Conservation (phyloP, 2,329 filamentous ascomycete species). For the Diplodia scrobiculata region DNA sequence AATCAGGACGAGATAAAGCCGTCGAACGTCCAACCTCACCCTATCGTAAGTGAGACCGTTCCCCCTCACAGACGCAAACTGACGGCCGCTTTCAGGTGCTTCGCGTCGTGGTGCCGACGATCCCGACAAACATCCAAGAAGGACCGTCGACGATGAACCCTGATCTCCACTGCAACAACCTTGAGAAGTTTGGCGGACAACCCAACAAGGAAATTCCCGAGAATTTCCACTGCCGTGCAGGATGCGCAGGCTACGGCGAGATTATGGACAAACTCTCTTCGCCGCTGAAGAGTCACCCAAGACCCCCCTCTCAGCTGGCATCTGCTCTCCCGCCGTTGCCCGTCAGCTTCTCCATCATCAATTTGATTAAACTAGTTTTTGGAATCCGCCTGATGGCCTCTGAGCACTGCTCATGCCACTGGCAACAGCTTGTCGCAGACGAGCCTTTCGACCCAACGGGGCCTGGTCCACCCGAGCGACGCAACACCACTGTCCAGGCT, state of each 20-base stretch:
- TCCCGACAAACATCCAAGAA: not conserved
- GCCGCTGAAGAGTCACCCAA: not conserved
- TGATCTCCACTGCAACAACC: not conserved
- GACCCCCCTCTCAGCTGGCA: not conserved
- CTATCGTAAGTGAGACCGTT: not conserved
- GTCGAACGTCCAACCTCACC: not conserved
- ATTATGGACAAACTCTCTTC: not conserved
- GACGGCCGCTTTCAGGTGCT: not conserved
- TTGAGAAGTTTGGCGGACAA: not conserved
- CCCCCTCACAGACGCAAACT: not conserved
- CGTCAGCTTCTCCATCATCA: fast-evolving
- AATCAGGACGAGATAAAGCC: not conserved
- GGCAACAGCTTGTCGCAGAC: too few relatives aligned
- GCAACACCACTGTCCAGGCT: too few relatives aligned
- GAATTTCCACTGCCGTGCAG: not conserved
- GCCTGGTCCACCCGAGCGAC: too few relatives aligned
- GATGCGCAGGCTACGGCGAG: not conserved
- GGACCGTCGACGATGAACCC: not conserved
- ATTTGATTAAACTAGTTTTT: too few relatives aligned
- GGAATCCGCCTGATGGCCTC: too few relatives aligned
- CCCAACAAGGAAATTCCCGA: not conserved
- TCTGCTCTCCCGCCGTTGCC: not conserved
- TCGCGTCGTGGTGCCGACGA: too few relatives aligned
- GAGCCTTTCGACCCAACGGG: too few relatives aligned
- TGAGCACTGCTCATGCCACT: too few relatives aligned